Evolutionary conservation across 495 filamentous ascomycete species (phyloP).

Genomic region (Amorphotheca resinae): DNA sequence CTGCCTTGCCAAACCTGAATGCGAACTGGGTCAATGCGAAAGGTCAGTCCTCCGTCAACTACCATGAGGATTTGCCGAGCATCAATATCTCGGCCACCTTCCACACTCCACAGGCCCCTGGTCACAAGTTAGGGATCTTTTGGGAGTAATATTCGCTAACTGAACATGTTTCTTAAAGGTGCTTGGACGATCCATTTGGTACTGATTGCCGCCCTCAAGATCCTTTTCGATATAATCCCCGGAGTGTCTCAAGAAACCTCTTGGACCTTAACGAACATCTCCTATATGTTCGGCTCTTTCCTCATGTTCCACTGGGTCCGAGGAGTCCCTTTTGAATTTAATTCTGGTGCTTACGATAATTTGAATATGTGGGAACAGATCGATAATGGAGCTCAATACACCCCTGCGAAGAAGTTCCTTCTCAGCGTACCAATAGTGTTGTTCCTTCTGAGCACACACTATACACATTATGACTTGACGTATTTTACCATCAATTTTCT

Average conservation of each 20-base stretch:
- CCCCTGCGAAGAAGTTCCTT: constrained; percentile 94
- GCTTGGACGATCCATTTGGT: constrained; percentile 97
- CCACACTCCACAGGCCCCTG: not conserved
- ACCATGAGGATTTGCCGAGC: too few relatives aligned
- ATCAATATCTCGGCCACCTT: too few relatives aligned
- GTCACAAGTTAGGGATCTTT: not conserved
- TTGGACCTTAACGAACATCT: constrained; percentile 97
- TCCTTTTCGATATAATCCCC: constrained; percentile 90
- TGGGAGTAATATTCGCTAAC: not conserved
- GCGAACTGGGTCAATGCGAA: constrained; percentile 98
- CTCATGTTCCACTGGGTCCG: constrained; percentile 99
- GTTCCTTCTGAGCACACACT: constrained; percentile 94
- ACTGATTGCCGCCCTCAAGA: constrained; percentile 78
- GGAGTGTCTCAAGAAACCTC: constrained; percentile 93
- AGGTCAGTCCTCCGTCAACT: constrained; percentile 45
- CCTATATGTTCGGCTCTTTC: constrained; percentile 97
- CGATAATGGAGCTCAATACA: constrained; percentile 97
- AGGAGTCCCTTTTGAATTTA: constrained; percentile 97
- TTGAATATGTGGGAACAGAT: constrained; percentile 99
- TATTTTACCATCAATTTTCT: constrained; percentile 96
- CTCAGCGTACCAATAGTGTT: constrained; percentile 86
- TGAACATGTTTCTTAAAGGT: constrained; percentile 37
- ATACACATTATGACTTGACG: constrained; percentile 91
- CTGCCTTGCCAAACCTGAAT: constrained; percentile 87
- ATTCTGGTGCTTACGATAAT: constrained; percentile 97